Evolutionary conservation across 495 filamentous ascomycete genomes (phyloP).

Genomic region (Astrocystis sublimbata): DNA sequence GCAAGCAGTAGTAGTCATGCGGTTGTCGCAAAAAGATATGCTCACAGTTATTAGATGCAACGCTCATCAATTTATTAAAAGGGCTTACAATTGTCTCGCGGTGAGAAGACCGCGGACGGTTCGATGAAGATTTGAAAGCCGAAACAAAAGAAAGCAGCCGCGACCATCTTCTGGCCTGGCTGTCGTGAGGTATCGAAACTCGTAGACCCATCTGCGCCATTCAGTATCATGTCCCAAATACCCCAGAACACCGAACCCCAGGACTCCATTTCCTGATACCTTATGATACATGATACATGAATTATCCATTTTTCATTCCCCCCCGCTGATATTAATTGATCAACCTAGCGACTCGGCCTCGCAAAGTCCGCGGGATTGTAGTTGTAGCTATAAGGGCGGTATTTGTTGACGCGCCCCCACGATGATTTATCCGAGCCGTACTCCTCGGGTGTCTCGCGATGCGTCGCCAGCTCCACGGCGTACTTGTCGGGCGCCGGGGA

Average conservation of each 20-base stretch:
- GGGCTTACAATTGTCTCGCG: background rate
- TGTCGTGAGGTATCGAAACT: background rate
- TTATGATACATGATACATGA: constrained; percentile 9
- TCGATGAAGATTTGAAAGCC: too few relatives aligned
- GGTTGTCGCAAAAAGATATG: too few relatives aligned
- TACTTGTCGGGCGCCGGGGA: constrained; percentile 44
- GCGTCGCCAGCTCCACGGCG: constrained; percentile 36
- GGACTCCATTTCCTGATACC: background rate
- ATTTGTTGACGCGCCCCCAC: constrained; percentile 16
- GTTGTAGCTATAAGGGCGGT: constrained; percentile 25
- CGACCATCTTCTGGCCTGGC: background rate
- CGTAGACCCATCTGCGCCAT: constrained; percentile 4
- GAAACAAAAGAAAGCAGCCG: background rate
- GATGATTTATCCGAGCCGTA: constrained; percentile 31
- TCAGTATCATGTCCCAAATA: background rate
- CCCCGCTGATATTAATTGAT: background rate
- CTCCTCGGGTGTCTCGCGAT: constrained; percentile 44
- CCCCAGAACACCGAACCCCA: background rate
- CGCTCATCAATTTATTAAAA: too few relatives aligned
- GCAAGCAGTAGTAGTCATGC: too few relatives aligned
- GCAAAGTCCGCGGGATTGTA: constrained; percentile 51
- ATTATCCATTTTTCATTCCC: background rate
- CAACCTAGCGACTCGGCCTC: constrained; percentile 22
- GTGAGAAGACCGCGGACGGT: background rate
- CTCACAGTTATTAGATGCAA: too few relatives aligned